These are phyloP conservation scores for Ramularia endophylla DNA, from an alignment of 2,329 filamentous ascomycete species.

Conservation along the genomic window DNA sequence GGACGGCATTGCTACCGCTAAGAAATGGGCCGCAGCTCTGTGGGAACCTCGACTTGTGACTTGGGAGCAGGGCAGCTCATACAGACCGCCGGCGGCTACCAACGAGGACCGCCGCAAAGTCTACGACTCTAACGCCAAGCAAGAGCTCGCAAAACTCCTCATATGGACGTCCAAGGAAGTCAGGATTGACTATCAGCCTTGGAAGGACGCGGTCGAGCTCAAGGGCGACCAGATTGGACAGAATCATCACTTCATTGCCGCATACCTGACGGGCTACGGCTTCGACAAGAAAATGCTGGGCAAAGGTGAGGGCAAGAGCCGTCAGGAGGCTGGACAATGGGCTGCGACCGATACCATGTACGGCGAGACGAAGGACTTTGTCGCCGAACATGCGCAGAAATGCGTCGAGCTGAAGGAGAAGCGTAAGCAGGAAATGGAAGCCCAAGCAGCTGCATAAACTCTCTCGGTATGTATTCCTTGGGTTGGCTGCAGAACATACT, in stretches of 20 bases:
- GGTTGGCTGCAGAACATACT: too few species aligned
- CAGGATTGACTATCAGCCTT: conserved; percentile 43
- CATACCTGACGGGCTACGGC: conserved; percentile 64
- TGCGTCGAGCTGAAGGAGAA: conserved; percentile 12
- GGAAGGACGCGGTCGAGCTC: conserved; percentile 49
- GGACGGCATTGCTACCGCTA: conserved; percentile 55
- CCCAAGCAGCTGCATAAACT: too few species aligned
- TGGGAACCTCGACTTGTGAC: conserved; percentile 62
- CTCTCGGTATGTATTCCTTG: too few species aligned
- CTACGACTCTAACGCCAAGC: conserved; percentile 36
- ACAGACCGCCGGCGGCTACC: neutral
- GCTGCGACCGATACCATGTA: conserved; percentile 58
- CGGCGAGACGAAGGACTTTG: conserved; percentile 34
- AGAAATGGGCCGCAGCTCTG: conserved; percentile 66
- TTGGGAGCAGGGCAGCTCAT: conserved; percentile 8
- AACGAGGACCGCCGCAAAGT: conserved; percentile 6
- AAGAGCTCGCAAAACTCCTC: conserved; percentile 34
- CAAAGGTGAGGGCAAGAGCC: conserved; percentile 57
- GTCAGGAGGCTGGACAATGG: conserved; percentile 62
- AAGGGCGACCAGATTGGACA: conserved; percentile 48
- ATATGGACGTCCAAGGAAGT: conserved; percentile 24
- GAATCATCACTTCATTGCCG: conserved; percentile 52
- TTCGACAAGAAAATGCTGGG: conserved; percentile 58
- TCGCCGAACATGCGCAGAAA: conserved; percentile 25
- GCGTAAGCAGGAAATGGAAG: conserved; percentile 1